Conservation (phyloP, 2,329 filamentous ascomycete species). For the Colletotrichum lupini region DNA sequence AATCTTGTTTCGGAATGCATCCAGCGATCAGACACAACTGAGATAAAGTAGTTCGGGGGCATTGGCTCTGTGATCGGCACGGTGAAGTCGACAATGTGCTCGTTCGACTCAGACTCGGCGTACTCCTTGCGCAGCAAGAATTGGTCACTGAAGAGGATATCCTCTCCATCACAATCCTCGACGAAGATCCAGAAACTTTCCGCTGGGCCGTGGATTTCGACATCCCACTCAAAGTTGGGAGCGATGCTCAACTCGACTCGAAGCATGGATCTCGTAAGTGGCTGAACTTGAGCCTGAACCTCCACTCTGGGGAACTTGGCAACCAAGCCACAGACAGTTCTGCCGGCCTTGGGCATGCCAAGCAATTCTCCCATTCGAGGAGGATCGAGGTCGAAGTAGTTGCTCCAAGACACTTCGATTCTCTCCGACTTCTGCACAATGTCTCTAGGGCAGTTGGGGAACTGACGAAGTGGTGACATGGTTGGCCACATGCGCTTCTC, state of each 20-base stretch:
- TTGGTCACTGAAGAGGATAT: constrained; percentile 93
- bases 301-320: constrained; percentile 94
- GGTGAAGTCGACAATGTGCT: constrained; percentile 95
- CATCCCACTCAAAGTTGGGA: constrained; percentile 97
- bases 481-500: constrained; percentile 99
- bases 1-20: constrained; percentile 97
- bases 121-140: constrained; percentile 94
- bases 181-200: constrained; percentile 98
- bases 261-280: constrained; percentile 93
- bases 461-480: constrained; percentile 95
- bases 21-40: constrained; percentile 94
- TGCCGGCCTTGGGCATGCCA: constrained; percentile 88
- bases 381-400: constrained; percentile 95
- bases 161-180: constrained; percentile 96
- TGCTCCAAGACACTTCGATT: constrained; percentile 93
- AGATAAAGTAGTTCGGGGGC: constrained; percentile 99
- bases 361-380: constrained; percentile 96
- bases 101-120: constrained; percentile 84
- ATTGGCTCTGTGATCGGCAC: constrained; percentile 97
- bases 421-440: constrained; percentile 93
- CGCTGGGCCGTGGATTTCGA: constrained; percentile 84
- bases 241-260: constrained; percentile 90
- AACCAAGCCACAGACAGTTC: constrained; percentile 85
- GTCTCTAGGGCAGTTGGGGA: constrained; percentile 82
- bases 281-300: constrained; percentile 92